These are phyloP conservation scores for Heterobasidion occidentale DNA, from an alignment of 1,284 basidiomycete genomes.

Conservation along the genomic window DNA sequence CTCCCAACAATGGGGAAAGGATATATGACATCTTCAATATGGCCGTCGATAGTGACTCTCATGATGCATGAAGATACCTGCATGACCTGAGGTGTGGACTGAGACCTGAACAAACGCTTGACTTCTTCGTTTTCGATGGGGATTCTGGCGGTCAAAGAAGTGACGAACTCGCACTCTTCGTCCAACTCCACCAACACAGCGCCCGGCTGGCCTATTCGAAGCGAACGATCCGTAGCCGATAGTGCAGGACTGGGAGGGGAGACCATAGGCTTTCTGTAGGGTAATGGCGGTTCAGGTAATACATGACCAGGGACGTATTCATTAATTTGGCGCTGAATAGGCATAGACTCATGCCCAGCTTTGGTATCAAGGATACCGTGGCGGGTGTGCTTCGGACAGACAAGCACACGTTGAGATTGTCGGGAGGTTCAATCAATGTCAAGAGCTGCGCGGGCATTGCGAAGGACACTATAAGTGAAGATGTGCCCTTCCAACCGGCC, in stretches of 20 bases:
- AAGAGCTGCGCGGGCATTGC: slow-evolving; percentile 20
- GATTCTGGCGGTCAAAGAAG: not conserved
- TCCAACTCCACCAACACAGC: slow-evolving; percentile 18
- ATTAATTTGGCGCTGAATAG: not conserved
- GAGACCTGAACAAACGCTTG: not conserved
- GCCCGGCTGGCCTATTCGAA: not conserved
- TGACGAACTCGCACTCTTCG: slow-evolving; percentile 20
- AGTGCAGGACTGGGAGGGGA: not conserved
- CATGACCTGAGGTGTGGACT: slow-evolving; percentile 2
- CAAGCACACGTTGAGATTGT: slow-evolving; percentile 18
- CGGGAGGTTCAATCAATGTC: slow-evolving; percentile 14
- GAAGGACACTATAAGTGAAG: slow-evolving; percentile 29
- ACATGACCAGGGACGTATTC: not conserved
- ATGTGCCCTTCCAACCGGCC: slow-evolving; percentile 20
- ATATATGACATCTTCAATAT: slow-evolving; percentile 21
- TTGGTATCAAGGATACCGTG: not conserved
- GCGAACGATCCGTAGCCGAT: not conserved
- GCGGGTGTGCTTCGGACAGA: slow-evolving; percentile 19
- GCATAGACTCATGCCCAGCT: not conserved
- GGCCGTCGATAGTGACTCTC: slow-evolving; percentile 18
- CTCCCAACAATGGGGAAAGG: slow-evolving; percentile 26
- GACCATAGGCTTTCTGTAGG: not conserved
- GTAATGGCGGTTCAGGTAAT: not conserved
- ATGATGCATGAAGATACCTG: slow-evolving; percentile 28
- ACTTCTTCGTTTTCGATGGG: not conserved